A percentile compares a stretch with the other conserved stretches of the same genome.
phyloP scores from a whole-genome alignment of 164 flowering plant genomes.

The Sextonia rubra region DNA sequence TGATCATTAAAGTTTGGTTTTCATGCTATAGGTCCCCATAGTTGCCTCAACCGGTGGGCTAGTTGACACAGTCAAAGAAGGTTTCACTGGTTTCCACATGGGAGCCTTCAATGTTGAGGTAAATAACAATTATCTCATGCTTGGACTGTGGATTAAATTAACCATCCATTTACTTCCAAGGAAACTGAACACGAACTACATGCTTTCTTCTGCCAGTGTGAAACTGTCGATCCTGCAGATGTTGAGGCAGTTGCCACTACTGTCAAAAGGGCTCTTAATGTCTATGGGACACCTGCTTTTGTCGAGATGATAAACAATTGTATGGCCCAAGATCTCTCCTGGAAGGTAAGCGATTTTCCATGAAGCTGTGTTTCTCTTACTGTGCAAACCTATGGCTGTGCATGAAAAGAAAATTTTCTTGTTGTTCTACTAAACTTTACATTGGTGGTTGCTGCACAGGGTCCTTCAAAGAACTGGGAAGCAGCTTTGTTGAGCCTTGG shows the following conservation, averaged over 20 bases:
- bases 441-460: constrained; percentile 37
- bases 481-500: constrained; percentile 48
- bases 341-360: constrained; percentile 63
- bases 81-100: constrained; percentile 92
- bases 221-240: constrained; percentile 66
- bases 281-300: constrained; percentile 59
- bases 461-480: constrained; percentile 85
- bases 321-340: constrained; percentile 94
- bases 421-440: neutral
- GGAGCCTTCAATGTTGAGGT: constrained; percentile 82
- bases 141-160: neutral
- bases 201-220: constrained; percentile 45
- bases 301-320: constrained; percentile 69
- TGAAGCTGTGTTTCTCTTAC: neutral
- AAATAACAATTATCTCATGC: constrained; percentile 14
- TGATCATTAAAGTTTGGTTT: neutral
- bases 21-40: constrained; percentile 28
- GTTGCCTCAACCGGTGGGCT: constrained; percentile 94
- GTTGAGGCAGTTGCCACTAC: constrained; percentile 48
- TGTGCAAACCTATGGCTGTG: neutral
- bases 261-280: constrained; percentile 51
- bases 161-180: neutral
- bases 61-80: constrained; percentile 93
- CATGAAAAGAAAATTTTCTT: neutral
- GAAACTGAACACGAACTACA: neutral